Evolutionary conservation across 306 rosid genomes (phyloP), one percentile per base, ranked within the genome.

Genomic region (Fragaria iinumae): DNA sequence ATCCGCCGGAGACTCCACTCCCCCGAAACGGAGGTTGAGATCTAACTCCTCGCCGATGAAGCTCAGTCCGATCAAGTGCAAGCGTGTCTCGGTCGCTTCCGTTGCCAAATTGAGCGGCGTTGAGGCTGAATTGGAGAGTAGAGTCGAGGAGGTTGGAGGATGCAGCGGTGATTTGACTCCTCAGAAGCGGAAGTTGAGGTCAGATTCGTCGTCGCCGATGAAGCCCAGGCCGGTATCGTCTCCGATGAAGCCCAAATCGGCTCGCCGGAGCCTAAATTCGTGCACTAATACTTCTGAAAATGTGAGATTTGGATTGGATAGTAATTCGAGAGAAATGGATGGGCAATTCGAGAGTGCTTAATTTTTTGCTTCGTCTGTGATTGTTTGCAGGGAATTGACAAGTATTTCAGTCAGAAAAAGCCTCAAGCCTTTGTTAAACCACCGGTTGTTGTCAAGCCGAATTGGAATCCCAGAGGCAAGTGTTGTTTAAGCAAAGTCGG

Each of bases 401-500:
- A 67, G 4, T 44, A 6, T 16, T 67, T 76, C 14, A 39, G 71
- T 39, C 83, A 79, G 36, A 81, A 78, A 27, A 81, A 64, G 55
- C 72, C 67, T 65, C 39, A 71, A 5, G 74, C 73, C 11, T 66
- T 72, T 21, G 25, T 7, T 44, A 83, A 77, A 63, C 50, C 86
- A 0, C 67, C 67, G 4, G 78, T 83, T 20, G 32, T 13, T 17
- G 78, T 39, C 5, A 88, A 88, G 65, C 82, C 80, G 18, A 80
- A 53, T 44, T 92, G 97, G 99, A 82, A 90, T 57, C 92, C 97
- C 21, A 87, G 67, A 70, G 97, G 99, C 79, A 62, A 68, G 85
- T 5, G 60, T 77, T 20, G 71, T 75, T 68, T 4, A 67, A 21
- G 4, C 16, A 27, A 29, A 9, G 6, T 32, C 1, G 1, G 1